Conservation (phyloP, 208 protist species). For the Trypanosoma theileri region DNA sequence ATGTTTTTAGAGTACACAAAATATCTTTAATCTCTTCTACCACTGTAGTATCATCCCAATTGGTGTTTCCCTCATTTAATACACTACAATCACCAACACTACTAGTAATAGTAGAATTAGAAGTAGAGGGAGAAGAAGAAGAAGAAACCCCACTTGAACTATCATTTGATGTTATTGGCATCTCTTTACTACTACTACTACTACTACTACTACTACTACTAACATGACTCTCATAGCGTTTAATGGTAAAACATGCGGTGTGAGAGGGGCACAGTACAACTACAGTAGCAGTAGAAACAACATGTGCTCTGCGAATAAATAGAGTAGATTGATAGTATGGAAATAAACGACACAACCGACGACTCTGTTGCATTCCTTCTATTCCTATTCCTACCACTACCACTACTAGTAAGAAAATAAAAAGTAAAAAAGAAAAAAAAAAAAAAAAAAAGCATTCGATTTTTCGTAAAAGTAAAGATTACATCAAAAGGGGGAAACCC, state of each 20-base stretch:
- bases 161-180: no score
- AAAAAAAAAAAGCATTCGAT: no score
- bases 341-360: not conserved
- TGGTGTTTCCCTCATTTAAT: not conserved
- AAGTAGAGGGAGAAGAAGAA: no score
- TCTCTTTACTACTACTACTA: no score
- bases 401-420: no score
- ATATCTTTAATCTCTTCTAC: conserved; percentile 21
- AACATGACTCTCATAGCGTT: no score
- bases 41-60: conserved; percentile 23
- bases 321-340: not conserved
- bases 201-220: no score
- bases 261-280: not conserved
- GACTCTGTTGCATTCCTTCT: not conserved
- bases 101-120: no score
- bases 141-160: no score
- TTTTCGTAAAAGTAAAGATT: not conserved
- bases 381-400: not conserved
- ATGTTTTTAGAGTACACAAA: conserved; percentile 3
- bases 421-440: no score
- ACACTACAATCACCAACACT: not conserved
- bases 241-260: not conserved
- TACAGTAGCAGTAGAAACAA: not conserved
- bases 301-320: not conserved
- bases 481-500: no score